Conservation (phyloP, 176 grass and related monocot genomes). For the Carex littledalei region DNA sequence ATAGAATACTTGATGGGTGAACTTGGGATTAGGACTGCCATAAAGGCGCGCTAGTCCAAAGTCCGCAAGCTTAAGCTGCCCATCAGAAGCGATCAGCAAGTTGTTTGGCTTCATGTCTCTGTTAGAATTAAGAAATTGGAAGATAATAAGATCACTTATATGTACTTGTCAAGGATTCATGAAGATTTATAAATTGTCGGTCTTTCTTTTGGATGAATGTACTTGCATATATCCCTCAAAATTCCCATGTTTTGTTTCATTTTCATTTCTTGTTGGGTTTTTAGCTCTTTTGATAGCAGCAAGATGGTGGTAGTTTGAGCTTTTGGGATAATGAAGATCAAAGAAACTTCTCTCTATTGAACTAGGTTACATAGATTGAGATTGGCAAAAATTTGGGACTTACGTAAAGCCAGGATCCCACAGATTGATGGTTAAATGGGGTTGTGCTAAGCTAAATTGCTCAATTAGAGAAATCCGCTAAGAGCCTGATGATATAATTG, state of each 20-base stretch:
- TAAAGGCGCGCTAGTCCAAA: slow-evolving; percentile 95
- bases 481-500: neutral
- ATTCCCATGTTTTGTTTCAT: neutral
- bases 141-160: slow-evolving; percentile 5
- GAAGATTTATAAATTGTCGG: neutral
- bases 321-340: neutral
- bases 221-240: neutral
- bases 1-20: slow-evolving; percentile 84
- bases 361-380: neutral
- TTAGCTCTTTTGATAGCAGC: neutral
- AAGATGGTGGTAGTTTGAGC: neutral
- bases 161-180: neutral
- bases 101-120: slow-evolving; percentile 99
- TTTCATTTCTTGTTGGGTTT: neutral
- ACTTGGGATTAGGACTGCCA: slow-evolving; percentile 85
- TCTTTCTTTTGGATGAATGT: neutral
- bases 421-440: neutral
- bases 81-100: slow-evolving; percentile 80
- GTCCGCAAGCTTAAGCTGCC: slow-evolving; percentile 92
- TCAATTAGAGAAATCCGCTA: neutral
- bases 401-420: neutral
- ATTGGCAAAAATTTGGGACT: neutral
- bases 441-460: neutral
- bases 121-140: slow-evolving; percentile 14
- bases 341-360: neutral